Percentiles rank a stretch among this genome's conserved stretches.
Evolutionary conservation across 2,329 filamentous ascomycete genomes (phyloP).

Genomic region (Colletotrichum aenigma): DNA sequence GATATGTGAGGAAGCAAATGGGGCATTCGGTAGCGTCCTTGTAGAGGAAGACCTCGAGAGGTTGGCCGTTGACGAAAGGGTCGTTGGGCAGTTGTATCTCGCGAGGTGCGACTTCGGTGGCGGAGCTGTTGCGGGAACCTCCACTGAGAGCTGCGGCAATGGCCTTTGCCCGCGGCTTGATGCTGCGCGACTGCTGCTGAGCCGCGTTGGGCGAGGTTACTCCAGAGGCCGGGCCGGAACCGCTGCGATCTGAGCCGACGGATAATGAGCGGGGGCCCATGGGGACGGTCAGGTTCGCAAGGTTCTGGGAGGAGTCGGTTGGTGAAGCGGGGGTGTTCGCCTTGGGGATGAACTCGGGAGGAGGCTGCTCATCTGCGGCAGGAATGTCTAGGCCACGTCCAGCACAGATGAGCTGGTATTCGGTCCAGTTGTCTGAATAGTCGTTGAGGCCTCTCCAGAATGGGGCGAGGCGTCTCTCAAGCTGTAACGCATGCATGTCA

Average conservation of each 20-base stretch:
- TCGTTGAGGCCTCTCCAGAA: constrained; percentile 96
- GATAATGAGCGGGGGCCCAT: constrained; percentile 80
- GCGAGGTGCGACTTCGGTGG: constrained; percentile 73
- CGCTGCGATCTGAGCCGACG: constrained; percentile 72
- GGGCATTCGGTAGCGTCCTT: constrained; percentile 91
- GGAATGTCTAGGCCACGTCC: constrained; percentile 85
- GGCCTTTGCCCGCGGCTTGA: constrained; percentile 87
- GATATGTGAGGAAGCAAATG: constrained; percentile 96
- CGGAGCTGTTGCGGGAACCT: constrained; percentile 74
- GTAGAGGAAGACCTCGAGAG: constrained; percentile 90
- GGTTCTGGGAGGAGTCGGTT: constrained; percentile 60
- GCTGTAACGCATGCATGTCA: constrained; percentile 54
- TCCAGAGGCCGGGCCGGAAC: constrained; percentile 60
- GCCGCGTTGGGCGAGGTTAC: constrained; percentile 56
- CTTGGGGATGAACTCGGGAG: constrained; percentile 63
- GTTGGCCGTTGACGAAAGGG: constrained; percentile 91
- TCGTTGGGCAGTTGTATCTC: constrained; percentile 83
- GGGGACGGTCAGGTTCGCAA: constrained; percentile 79
- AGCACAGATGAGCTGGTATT: constrained; percentile 92
- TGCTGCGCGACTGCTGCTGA: constrained; percentile 43
- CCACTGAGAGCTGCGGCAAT: constrained; percentile 80
- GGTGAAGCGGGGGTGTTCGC: constrained; percentile 50
- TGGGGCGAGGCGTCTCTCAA: constrained; percentile 88
- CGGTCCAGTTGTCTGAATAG: constrained; percentile 86
- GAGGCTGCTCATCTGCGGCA: constrained; percentile 79